Evolutionary conservation across 2,329 filamentous ascomycete species (phyloP), one percentile per base, ranked within the genome.

Genomic region (Salinomyces thailandicus): DNA sequence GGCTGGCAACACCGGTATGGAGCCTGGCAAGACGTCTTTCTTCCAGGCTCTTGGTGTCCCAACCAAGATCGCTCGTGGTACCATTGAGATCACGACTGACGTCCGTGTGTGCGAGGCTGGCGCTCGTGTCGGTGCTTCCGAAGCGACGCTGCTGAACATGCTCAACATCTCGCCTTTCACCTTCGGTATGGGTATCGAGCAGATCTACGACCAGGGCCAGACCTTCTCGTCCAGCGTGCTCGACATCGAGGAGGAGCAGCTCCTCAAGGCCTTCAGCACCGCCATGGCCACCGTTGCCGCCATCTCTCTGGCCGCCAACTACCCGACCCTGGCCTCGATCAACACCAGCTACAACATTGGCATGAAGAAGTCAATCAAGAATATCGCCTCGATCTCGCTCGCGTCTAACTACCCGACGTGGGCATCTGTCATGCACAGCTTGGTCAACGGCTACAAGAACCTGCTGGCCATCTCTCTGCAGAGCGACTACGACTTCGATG

Each of bases 31-130:
- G 84, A 98, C 91, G 62, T 96, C 91, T 65, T 98, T 98, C 86
- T 98, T 98, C 87, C 91, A 98, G 81, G 91, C 91, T 61, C 91
- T 98, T 71, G 89, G 89, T 85, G 86, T 98, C 66, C 91, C 91
- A 64, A 98, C 91, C 79, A 98, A 98, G 86, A 98, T 98, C 73
- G 91, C 91, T 66, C 91, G 91, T 93, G 93, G 91, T 93, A 98
- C 91, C 72, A 98, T 98, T 72, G 91, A 98, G 85, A 98, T 98
- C 64, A 95, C 87, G 50, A 75, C 80, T 59, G 91, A 98, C 64
- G 76, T 98, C 59, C 96, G 95, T 84, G 84, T 98, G 67, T 82
- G 96, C 62, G 86, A 94, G 75, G 77, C 85, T 51, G 79, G 80
- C 56, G 73, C 39, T 75, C 96, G 94, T 78, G 93, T 98, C 75